Evolutionary conservation across 108 stramenopile genomes (phyloP).

Genomic region (Skeletonema marinoi): DNA sequence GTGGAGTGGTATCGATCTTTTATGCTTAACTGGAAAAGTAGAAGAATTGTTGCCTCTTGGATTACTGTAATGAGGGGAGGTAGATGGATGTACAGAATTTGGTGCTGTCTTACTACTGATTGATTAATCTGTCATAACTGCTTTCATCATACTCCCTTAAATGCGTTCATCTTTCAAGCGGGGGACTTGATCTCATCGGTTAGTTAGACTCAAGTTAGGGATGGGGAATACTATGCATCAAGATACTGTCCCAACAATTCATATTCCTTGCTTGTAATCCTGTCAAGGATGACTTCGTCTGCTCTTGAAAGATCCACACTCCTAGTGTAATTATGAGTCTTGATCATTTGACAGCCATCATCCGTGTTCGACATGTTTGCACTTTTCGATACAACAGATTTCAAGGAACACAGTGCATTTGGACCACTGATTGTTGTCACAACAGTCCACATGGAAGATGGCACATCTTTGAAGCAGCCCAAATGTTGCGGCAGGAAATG

Average conservation of each 20-base stretch:
- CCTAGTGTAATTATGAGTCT: not conserved
- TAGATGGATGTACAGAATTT: too few species aligned
- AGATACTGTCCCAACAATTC: not conserved
- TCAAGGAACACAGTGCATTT: not conserved
- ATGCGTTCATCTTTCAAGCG: too few species aligned
- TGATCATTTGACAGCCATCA: not conserved
- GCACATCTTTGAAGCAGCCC: not conserved
- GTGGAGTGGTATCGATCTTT: too few species aligned
- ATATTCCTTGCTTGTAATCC: not conserved
- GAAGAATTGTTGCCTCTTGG: too few species aligned
- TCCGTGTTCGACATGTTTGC: not conserved
- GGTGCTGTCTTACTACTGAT: too few species aligned
- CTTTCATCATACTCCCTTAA: too few species aligned
- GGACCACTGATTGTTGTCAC: not conserved
- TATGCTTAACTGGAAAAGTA: too few species aligned
- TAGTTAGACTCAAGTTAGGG: too few species aligned
- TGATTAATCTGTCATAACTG: too few species aligned
- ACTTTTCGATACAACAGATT: not conserved
- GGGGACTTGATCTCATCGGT: too few species aligned
- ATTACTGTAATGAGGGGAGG: too few species aligned
- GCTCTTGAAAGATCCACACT: not conserved
- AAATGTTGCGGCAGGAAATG: not conserved
- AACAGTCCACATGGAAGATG: not conserved
- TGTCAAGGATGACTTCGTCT: not conserved
- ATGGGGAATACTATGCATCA: not conserved